These are phyloP conservation scores for Brassica incana DNA, from an alignment of 345 rosid species.

Conservation along the genomic window DNA sequence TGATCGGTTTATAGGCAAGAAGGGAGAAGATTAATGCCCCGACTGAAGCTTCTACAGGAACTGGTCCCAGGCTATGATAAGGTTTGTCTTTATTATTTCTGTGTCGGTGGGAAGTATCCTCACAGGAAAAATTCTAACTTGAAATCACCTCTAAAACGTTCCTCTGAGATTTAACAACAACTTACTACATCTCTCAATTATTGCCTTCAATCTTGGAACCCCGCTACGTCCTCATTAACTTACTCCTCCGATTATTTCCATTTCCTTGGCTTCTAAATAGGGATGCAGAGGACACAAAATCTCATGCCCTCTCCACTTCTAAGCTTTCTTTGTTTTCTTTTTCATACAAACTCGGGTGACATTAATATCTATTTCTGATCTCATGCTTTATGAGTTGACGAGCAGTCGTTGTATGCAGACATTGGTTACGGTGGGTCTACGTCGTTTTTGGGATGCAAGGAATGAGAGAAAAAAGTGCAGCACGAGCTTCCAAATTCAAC, in stretches of 20 bases:
- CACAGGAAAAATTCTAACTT: too few relatives aligned
- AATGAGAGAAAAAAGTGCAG: too few relatives aligned
- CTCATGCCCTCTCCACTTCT: not conserved
- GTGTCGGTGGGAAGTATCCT: not conserved
- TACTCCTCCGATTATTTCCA: not conserved
- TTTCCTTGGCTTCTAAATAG: not conserved
- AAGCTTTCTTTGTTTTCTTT: not conserved
- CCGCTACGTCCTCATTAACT: not conserved
- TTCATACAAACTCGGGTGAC: not conserved
- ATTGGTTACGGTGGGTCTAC: not conserved
- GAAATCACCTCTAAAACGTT: not conserved
- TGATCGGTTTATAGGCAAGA: not conserved
- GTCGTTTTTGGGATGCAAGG: not conserved
- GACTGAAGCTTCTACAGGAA: not conserved
- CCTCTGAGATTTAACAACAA: not conserved
- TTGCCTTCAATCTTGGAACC: not conserved
- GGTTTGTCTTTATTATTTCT: not conserved
- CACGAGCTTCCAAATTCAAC: too few relatives aligned
- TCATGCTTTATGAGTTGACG: not conserved
- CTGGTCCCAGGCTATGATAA: too few relatives aligned
- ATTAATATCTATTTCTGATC: not conserved
- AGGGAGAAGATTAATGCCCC: not conserved
- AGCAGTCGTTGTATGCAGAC: not conserved
- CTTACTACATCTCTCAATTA: not conserved
- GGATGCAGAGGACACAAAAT: not conserved